These are phyloP conservation scores for Acanthamoeba healyi DNA, from an alignment of 208 protist genomes.

Conservation along the genomic window DNA sequence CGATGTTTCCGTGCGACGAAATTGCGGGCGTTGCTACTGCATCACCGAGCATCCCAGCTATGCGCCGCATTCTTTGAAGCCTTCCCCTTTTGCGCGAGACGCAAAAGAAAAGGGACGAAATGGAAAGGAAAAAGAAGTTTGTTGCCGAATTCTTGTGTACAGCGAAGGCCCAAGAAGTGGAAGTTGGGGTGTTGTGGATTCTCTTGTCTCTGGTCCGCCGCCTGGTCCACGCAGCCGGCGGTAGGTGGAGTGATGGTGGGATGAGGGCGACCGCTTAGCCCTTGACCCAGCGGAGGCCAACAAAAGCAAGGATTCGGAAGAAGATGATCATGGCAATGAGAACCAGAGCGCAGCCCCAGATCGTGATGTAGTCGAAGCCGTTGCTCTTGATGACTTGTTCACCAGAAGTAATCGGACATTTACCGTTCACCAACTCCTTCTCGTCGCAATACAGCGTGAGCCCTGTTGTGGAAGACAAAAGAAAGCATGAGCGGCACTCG, in stretches of 20 bases:
- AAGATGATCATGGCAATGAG: constrained; percentile 74
- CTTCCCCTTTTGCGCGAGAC: background rate
- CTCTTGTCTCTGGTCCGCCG: background rate
- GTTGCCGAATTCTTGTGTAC: background rate
- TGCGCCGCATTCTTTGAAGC: background rate
- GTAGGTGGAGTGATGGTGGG: too few species aligned
- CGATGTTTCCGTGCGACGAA: too few species aligned
- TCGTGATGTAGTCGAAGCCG: constrained; percentile 69
- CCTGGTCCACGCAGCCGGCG: background rate
- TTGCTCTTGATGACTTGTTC: constrained; percentile 10
- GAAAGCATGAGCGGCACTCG: background rate
- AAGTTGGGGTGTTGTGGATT: background rate
- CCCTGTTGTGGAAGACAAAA: background rate
- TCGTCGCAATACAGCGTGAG: constrained; percentile 45
- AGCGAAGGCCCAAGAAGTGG: background rate
- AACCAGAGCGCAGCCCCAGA: constrained; percentile 73
- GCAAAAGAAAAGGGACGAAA: background rate
- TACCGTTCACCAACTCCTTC: background rate
- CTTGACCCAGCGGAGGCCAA: constrained; percentile 66
- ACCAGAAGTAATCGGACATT: constrained; percentile 7
- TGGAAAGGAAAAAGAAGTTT: background rate
- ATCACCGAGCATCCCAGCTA: too few species aligned
- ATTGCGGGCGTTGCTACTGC: too few species aligned
- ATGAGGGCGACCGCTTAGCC: background rate
- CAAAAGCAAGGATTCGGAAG: constrained; percentile 63